Conservation (phyloP, 1,139 yeast species). For the Geotrichum bryndzae region DNA sequence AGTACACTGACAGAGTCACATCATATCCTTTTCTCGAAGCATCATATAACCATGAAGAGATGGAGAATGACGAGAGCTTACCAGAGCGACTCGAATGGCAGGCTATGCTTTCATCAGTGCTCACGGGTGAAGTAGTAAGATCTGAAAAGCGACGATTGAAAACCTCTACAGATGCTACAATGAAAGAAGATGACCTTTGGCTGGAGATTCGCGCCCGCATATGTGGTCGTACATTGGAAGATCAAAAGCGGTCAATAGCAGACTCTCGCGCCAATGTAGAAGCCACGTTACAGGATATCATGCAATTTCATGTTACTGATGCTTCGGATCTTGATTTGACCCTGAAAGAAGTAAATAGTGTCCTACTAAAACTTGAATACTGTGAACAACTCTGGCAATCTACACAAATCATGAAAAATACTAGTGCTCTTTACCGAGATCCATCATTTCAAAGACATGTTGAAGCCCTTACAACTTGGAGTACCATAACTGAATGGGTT, state of each 20-base stretch:
- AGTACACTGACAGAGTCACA: conserved; percentile 31
- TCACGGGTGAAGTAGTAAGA: conserved; percentile 89
- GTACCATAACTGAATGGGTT: conserved; percentile 66
- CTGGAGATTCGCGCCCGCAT: conserved; percentile 74
- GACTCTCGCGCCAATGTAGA: conserved; percentile 72
- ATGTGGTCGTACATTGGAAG: conserved; percentile 74
- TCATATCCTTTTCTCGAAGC: conserved; percentile 22
- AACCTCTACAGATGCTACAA: conserved; percentile 31
- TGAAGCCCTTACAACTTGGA: conserved; percentile 83
- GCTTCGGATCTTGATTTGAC: conserved; percentile 24
- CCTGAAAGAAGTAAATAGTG: conserved; percentile 46
- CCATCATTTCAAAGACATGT: conserved; percentile 59
- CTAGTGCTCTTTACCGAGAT: conserved; percentile 65
- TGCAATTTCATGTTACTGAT: conserved; percentile 50
- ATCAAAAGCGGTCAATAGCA: conserved; percentile 66
- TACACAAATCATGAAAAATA: conserved; percentile 66
- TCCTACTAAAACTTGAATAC: conserved; percentile 58
- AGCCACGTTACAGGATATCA: conserved; percentile 62
- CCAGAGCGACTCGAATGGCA: conserved; percentile 93
- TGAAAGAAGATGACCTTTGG: conserved; percentile 66
- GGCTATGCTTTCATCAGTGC: conserved; percentile 80
- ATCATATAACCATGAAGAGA: conserved; percentile 20
- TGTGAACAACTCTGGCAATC: conserved; percentile 80
- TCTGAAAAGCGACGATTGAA: conserved; percentile 84
- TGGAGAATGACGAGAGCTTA: conserved; percentile 43